Conservation (phyloP, 2,329 filamentous ascomycete species). For the Sclerotinia trifoliorum region DNA sequence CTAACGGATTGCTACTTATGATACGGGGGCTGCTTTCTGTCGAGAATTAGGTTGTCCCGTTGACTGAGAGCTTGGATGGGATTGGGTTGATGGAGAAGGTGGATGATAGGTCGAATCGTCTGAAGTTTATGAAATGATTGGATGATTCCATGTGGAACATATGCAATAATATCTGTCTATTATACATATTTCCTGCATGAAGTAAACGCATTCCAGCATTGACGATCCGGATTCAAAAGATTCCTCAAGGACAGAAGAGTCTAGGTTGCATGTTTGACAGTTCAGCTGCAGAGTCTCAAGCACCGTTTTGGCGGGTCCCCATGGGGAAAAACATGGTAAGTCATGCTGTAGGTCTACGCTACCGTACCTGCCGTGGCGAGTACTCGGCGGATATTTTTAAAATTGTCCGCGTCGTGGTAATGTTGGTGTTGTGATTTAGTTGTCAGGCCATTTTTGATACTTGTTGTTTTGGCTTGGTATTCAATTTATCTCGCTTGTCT, state of each 20-base stretch:
- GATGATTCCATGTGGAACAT: background rate
- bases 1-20: too few species aligned
- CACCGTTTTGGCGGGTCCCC: background rate
- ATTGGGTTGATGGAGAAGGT: too few species aligned
- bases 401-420: background rate
- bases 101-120: too few species aligned
- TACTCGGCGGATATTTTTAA: too few species aligned
- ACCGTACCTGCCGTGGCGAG: too few species aligned
- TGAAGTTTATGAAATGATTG: too few species aligned
- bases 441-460: background rate
- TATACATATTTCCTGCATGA: background rate
- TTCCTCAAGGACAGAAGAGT: background rate
- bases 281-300: background rate
- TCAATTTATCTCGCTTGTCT: background rate
- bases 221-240: background rate
- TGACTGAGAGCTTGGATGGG: too few species aligned
- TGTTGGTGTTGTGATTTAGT: background rate
- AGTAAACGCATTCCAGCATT: background rate
- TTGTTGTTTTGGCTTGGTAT: background rate
- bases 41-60: too few species aligned
- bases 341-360: too few species aligned
- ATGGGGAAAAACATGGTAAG: background rate
- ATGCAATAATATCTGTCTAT: background rate
- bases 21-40: too few species aligned
- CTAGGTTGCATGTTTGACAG: background rate